phyloP scores from a whole-genome alignment of 345 rosid genomes.

The Populus pruinosa region DNA sequence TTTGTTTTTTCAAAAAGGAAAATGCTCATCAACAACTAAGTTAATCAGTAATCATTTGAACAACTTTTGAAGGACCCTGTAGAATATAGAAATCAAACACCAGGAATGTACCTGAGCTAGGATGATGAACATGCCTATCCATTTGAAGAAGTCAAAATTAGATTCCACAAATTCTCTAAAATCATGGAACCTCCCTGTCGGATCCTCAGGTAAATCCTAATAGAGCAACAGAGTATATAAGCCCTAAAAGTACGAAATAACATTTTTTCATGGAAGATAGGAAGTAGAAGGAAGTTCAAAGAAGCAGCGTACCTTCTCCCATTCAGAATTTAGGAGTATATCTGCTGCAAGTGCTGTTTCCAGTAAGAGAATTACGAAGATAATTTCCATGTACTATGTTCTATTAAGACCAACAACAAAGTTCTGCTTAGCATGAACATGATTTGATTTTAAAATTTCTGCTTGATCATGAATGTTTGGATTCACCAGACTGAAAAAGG shows the following conservation, averaged over 20 bases:
- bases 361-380: conserved; percentile 36
- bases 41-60: neutral
- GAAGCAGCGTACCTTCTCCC: conserved; percentile 41
- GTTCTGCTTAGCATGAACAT: neutral
- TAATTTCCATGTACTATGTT: conserved; percentile 33
- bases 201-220: conserved; percentile 64
- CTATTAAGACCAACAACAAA: conserved; percentile 17
- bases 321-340: conserved; percentile 45
- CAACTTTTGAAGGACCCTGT: neutral
- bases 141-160: conserved; percentile 38
- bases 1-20: neutral
- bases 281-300: neutral
- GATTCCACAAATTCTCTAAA: conserved; percentile 47
- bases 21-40: neutral
- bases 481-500: conserved; percentile 25
- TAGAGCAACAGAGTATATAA: neutral
- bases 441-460: neutral
- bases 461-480: neutral
- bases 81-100: neutral
- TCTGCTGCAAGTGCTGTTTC: conserved; percentile 43
- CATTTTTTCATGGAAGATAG: neutral
- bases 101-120: conserved; percentile 38
- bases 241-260: neutral
- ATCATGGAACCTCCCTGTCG: conserved; percentile 48
- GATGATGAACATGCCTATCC: conserved; percentile 37